Conservation (phyloP, 108 stramenopile genomes). For the Mediolabrus comicus region DNA sequence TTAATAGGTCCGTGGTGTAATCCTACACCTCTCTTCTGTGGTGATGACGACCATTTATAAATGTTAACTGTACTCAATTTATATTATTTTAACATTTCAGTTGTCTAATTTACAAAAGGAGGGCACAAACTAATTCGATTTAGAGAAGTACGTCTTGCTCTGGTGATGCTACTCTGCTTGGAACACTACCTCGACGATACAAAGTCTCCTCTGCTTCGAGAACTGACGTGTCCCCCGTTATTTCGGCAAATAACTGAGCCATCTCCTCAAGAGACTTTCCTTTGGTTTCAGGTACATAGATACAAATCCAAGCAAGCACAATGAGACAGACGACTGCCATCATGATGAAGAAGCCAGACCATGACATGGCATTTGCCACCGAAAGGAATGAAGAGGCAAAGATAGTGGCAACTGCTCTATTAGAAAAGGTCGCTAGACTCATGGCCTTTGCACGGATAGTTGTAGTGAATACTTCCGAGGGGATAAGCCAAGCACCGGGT, state of each 20-base stretch:
- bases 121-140: too few species aligned
- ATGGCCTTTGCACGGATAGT: slow-evolving; percentile 88
- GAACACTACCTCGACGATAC: slow-evolving; percentile 13
- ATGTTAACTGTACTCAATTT: too few species aligned
- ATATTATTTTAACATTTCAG: too few species aligned
- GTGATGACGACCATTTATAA: too few species aligned
- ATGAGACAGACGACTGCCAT: slow-evolving; percentile 56
- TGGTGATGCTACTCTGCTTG: background rate
- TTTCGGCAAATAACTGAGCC: slow-evolving; percentile 84
- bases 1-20: background rate
- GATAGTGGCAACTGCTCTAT: slow-evolving; percentile 74
- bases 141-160: too few species aligned
- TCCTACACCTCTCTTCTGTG: background rate
- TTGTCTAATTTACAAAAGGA: too few species aligned
- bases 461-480: slow-evolving; percentile 83
- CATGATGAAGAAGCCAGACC: slow-evolving; percentile 72
- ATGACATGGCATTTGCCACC: slow-evolving; percentile 62
- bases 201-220: slow-evolving; percentile 67
- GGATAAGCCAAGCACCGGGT: slow-evolving; percentile 79
- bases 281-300: slow-evolving; percentile 82
- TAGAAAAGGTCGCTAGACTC: slow-evolving; percentile 79
- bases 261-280: slow-evolving; percentile 82
- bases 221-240: slow-evolving; percentile 67
- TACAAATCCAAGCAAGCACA: slow-evolving; percentile 58
- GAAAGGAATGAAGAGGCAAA: slow-evolving; percentile 65